phyloP scores from a whole-genome alignment of 75 land plant species.

The Larix kaempferi region DNA sequence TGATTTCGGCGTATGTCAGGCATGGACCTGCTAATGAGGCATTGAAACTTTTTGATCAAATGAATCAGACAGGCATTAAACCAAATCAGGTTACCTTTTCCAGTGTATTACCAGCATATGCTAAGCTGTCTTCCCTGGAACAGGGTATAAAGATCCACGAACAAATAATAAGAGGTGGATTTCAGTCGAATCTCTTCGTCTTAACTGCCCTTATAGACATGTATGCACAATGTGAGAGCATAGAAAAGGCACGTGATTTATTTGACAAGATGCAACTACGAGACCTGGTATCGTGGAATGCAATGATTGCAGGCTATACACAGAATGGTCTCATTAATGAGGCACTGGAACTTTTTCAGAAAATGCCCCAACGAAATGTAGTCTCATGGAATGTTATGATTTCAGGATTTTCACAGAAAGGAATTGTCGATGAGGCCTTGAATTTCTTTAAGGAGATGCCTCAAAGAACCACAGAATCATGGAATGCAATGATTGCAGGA shows the following conservation, averaged over 20 bases:
- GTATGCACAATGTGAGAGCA: not conserved
- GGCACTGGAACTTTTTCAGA: constrained; percentile 40
- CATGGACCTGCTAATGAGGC: not conserved
- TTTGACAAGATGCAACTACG: not conserved
- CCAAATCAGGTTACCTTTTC: not conserved
- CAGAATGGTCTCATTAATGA: not conserved
- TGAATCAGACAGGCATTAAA: not conserved
- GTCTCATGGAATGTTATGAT: constrained; percentile 22
- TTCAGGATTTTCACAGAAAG: constrained; percentile 14
- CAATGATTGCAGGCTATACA: not conserved
- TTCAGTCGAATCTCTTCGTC: not conserved
- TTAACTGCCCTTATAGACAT: not conserved
- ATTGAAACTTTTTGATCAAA: not conserved
- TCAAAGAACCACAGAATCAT: constrained; percentile 39
- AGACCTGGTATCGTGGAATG: constrained; percentile 1
- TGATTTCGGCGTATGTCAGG: constrained; percentile 5
- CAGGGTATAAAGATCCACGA: constrained; percentile 1
- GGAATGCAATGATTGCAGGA: constrained; percentile 66
- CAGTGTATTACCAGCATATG: not conserved
- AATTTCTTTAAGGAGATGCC: constrained; percentile 46
- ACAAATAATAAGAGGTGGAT: not conserved
- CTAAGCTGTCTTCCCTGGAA: not conserved
- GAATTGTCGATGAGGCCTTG: not conserved
- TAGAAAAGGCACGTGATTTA: not conserved
- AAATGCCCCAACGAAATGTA: constrained; percentile 32